A percentile compares a stretch with the other conserved stretches of the same genome.
These are phyloP conservation scores for Pisolithus sp. DNA, from an alignment of 768 basidiomycete genomes.

Conservation along the genomic window DNA sequence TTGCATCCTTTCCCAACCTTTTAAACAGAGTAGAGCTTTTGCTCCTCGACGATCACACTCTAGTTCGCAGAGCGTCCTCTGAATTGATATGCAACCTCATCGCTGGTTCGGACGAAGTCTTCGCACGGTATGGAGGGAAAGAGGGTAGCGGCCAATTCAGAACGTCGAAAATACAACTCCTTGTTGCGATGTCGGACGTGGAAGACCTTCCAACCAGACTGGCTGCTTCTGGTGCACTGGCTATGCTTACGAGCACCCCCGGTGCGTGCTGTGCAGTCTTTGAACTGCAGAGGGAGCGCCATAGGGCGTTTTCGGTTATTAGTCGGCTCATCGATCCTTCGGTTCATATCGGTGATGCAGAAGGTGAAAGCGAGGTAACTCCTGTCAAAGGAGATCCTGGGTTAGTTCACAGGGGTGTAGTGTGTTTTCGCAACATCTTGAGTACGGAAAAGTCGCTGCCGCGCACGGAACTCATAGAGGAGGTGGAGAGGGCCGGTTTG, in stretches of 20 bases:
- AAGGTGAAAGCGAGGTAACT: constrained; percentile 29
- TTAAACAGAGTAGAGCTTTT: constrained; percentile 64
- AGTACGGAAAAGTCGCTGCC: constrained; percentile 36
- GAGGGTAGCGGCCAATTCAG: constrained; percentile 26
- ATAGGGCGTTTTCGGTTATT: constrained; percentile 59
- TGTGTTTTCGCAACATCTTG: constrained; percentile 65
- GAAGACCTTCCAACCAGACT: constrained; percentile 79
- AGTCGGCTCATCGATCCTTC: constrained; percentile 62
- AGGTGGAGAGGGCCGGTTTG: constrained; percentile 50
- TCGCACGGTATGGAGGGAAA: constrained; percentile 61
- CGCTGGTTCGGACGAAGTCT: constrained; percentile 66
- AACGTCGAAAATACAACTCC: constrained; percentile 63
- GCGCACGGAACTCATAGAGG: constrained; percentile 40
- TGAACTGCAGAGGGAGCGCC: constrained; percentile 57
- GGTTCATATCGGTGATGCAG: constrained; percentile 27
- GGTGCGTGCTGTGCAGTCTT: constrained; percentile 57
- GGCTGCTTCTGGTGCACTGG: constrained; percentile 89
- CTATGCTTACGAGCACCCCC: constrained; percentile 62
- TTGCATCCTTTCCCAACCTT: constrained; percentile 56
- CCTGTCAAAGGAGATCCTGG: constrained; percentile 41
- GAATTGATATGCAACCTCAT: constrained; percentile 93
- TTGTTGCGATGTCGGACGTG: constrained; percentile 81
- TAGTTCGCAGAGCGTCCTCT: constrained; percentile 81
- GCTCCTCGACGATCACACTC: constrained; percentile 72
- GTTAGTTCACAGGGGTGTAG: constrained; percentile 69